Conservation (phyloP, 371 early-diverging fungal species). For the Nematocida displodere region DNA sequence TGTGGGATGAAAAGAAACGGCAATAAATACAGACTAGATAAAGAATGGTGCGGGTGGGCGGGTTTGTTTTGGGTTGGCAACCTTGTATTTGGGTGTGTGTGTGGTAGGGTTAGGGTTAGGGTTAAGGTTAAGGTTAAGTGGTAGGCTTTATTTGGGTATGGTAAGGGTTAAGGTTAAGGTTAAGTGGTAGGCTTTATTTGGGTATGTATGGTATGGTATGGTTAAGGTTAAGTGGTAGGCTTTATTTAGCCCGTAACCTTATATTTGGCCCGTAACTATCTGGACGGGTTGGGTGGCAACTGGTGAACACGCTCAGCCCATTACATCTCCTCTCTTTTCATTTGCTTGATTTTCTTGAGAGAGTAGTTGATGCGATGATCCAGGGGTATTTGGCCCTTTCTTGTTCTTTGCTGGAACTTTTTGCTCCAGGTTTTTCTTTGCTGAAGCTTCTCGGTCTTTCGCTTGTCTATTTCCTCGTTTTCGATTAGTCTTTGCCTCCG, state of each 20-base stretch:
- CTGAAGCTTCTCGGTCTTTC: slow-evolving; percentile 16
- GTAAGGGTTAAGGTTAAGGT: too few relatives aligned
- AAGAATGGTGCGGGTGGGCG: background rate
- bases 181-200: too few relatives aligned
- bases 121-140: too few relatives aligned
- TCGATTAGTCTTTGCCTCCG: slow-evolving; percentile 9
- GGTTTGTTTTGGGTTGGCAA: too few relatives aligned
- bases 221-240: too few relatives aligned
- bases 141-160: too few relatives aligned
- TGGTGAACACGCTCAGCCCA: too few relatives aligned
- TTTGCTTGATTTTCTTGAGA: slow-evolving; percentile 20
- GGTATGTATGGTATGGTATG: too few relatives aligned
- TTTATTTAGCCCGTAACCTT: too few relatives aligned
- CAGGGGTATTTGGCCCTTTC: slow-evolving; percentile 48
- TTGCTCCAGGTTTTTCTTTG: slow-evolving; percentile 26
- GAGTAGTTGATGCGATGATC: slow-evolving; percentile 33
- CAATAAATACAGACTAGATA: background rate
- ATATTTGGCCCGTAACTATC: too few relatives aligned
- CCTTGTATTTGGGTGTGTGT: background rate
- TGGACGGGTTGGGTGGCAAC: too few relatives aligned
- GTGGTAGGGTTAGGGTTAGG: background rate
- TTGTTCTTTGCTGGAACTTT: slow-evolving; percentile 35
- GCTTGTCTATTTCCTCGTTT: background rate
- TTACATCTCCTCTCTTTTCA: background rate
- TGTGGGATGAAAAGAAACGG: background rate